Base-by-base conservation (phyloP, 768 basidiomycete species). In the Agaricus blazei region DNA sequence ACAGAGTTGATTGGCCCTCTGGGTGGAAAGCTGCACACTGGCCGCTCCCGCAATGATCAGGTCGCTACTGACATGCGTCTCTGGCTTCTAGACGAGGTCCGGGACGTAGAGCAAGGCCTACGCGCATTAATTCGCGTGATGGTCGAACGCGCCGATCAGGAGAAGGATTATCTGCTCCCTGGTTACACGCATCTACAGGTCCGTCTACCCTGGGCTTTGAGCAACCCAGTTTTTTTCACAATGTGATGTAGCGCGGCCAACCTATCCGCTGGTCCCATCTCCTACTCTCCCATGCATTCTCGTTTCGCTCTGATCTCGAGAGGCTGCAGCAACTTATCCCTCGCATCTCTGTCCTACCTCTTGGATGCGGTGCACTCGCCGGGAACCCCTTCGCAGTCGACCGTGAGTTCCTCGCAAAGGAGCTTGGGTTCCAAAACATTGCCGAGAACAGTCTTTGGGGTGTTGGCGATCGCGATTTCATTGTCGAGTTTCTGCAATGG, bases 201-300 rank as follows among this genome's bases (percentile, higher is more conserved):
- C 64, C 48, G 74, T 61, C 34, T n/a, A 40, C 23, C 50, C 49
- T 48, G 24, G 28, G 31, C 42, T 11, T 23, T 12, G 41, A 15
- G 42, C 12, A 36, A 36, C 41, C 46, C 41, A 28, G 34, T 41
- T 29, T 19, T 19, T 37, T 28, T 52, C n/a, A 40, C 41, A 34
- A 15, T 23, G 48, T 57, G 40, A n/a, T 42, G 11, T 61, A 99
- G 96, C 89, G 97, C 38, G 97, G 88, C 19, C 95, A 98, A 79
- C 97, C 97, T 36, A 96, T 99, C 66, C 86, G 97, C 59, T 99
- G 97, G 97, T 95, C 97, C 0, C 97, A 99, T 71, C 82, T 97
- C 51, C 79, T 99, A 44, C 82, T 98, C 52, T 96, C 94, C 23
- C 93, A 99, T 69, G 93, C 94, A 4, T 90, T 92, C 64, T 92